phyloP scores from a whole-genome alignment of 2,329 filamentous ascomycete species.

The Xylaria multiplex region DNA sequence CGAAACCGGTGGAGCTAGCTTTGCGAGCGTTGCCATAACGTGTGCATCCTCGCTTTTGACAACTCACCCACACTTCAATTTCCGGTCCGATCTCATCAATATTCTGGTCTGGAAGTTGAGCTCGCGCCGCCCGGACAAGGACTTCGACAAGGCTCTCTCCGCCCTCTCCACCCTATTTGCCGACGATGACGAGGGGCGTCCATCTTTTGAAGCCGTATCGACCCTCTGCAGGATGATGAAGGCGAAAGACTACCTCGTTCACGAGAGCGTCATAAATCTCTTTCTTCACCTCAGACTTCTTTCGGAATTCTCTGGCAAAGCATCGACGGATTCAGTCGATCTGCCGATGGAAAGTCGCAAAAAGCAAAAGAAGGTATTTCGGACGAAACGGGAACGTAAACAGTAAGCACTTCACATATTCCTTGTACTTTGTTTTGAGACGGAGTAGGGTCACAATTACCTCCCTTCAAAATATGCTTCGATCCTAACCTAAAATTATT shows the following conservation, averaged over 20 bases:
- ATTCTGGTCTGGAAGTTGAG: conserved; percentile 88
- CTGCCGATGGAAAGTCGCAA: conserved; percentile 64
- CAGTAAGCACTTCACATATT: conserved; percentile 21
- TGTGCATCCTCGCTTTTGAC: conserved; percentile 85
- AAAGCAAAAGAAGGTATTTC: conserved; percentile 83
- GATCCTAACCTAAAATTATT: background rate
- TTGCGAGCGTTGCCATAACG: conserved; percentile 81
- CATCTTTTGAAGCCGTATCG: conserved; percentile 85
- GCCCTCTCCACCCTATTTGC: conserved; percentile 84
- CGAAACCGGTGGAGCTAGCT: conserved; percentile 54
- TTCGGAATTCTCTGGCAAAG: conserved; percentile 86
- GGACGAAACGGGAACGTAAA: conserved; percentile 89
- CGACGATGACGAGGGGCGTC: conserved; percentile 88
- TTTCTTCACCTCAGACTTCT: conserved; percentile 91
- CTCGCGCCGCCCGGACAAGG: conserved; percentile 73
- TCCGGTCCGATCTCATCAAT: conserved; percentile 85
- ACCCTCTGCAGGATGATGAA: conserved; percentile 96
- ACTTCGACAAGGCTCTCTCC: conserved; percentile 80
- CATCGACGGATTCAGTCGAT: conserved; percentile 80
- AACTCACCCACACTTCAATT: conserved; percentile 96
- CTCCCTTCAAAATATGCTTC: background rate
- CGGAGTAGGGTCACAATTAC: background rate
- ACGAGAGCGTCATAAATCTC: conserved; percentile 87
- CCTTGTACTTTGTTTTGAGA: background rate
- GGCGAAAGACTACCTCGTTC: conserved; percentile 80